Base-by-base conservation (phyloP, 371 early-diverging fungal genomes). In the Mortierella sp. region DNA sequence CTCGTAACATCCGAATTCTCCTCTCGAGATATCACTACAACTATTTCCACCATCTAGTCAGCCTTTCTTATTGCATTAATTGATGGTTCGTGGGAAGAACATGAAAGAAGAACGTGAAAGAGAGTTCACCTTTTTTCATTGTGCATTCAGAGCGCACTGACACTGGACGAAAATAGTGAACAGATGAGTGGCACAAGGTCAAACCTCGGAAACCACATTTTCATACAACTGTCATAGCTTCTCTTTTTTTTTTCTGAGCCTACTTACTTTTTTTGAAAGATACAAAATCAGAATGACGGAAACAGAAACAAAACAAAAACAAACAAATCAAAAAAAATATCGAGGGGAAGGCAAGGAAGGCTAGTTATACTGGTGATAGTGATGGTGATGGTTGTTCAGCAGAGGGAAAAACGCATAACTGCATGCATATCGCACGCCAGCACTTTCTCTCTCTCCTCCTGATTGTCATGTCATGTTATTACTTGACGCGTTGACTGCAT, bases 151-250 rank as follows among this genome's bases (percentile, higher is more conserved):
- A 58, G 22, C 58, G 24, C 32, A 58, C 21, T 15, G 33, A 24
- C 28, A 32, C 28, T 28, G 28, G 2, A 28, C 28, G 28, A 28
- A 28, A 28, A 28, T 28, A 28, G 28, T 15, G 58, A 24, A 22
- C 32, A 28, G 32, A 36, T 59, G 60, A 22, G 40, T 59, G 16
- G 60, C 40, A 59, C 60, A 59, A 59, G 60, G 40, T 38, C 40
- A 57, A 57, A 38, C 41, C 8, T 4, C 43, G 60, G n/a, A 59
- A 59, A 59, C 38, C 36, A 59, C 38, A 59, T 59, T 24, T 59
- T 59, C 60, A 59, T 59, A 58, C 32, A 22, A 15, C 58, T 41
- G 43, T 28, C 28, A 28, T 28, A 28, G 28, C 28, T 28, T 28
- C 28, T 28, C 28, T 28, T 28, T 28, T 28, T 28, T 28, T 28